Base-by-base conservation (phyloP, 805 yeast genomes). In the Schizosaccharomyces cryophilus region DNA sequence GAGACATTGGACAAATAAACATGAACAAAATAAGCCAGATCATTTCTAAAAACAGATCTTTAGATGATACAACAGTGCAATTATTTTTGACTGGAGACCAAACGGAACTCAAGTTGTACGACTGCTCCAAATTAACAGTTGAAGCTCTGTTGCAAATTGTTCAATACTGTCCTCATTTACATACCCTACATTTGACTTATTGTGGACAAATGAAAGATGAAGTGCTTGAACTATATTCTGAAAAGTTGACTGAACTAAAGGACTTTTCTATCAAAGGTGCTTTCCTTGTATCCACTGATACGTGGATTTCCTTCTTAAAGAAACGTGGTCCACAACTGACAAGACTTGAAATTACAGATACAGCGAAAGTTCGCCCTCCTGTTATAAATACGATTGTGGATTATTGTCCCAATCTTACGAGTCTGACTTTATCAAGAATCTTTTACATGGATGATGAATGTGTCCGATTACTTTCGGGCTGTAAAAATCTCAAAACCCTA, bases 191-290 rank as follows among this genome's bases (percentile, higher is more conserved):
- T 0, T 73, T 93, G 56, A 80, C 81, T 62, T 90, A 89, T 96
- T 90, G 97, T 74, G 98, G 98, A 4, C 89, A 85, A 66, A 72
- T 93, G 51, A 87, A 84, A 66, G 85, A 85, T 68, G 88, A 83
- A 64, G 83, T 84, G 62, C 69, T 93, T 62, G 68, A 74, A 19
- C 84, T 87, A 68, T 80, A 78, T 63, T 77, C 79, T 4, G 73
- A 79, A 9, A 82, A 85, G 64, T 73, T 90, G 54, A 72, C 72
- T 0, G 71, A 77, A 38, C 73, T 93, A 58, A 73, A 70, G 17
- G 74, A 78, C 15, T 62, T 90, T 6, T 73, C 77, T n/a, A 72
- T 93, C 45, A 89, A 90, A 70, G 99, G 99, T 0, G 87, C 96
- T 0, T 93, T 93, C 68, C 72, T 93, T 65, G 82, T 93, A 58